Evolutionary conservation across 768 basidiomycete genomes (phyloP).

Genomic region (Calocybe gangraenosa): DNA sequence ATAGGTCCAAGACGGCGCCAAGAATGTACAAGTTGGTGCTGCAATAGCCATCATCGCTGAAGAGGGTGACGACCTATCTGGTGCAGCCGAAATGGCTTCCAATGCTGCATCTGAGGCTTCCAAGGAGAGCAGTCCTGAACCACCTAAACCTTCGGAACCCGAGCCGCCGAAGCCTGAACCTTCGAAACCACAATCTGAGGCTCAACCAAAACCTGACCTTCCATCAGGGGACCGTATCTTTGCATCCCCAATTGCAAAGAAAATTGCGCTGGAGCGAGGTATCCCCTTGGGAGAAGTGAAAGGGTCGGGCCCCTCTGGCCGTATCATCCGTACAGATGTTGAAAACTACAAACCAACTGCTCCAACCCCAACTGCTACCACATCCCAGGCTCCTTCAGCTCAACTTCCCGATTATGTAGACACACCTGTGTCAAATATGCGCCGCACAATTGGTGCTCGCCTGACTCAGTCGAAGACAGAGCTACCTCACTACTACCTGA

Average conservation of each 20-base stretch:
- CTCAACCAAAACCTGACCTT: slow-evolving; percentile 50
- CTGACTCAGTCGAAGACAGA: slow-evolving; percentile 92
- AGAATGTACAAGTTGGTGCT: slow-evolving; percentile 82
- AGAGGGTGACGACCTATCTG: slow-evolving; percentile 92
- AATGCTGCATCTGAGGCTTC: slow-evolving; percentile 50
- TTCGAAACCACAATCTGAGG: slow-evolving; percentile 27
- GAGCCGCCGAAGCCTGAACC: slow-evolving; percentile 27
- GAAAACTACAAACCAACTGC: slow-evolving; percentile 76
- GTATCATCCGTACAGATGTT: slow-evolving; percentile 92
- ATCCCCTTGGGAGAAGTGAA: slow-evolving; percentile 87
- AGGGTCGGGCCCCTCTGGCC: slow-evolving; percentile 90
- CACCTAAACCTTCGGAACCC: slow-evolving; percentile 14
- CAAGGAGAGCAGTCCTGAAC: slow-evolving; percentile 23
- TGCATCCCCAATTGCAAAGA: slow-evolving; percentile 94
- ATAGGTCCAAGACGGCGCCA: slow-evolving; percentile 80
- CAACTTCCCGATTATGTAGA: slow-evolving; percentile 77
- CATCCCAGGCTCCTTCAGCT: slow-evolving; percentile 47
- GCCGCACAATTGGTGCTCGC: slow-evolving; percentile 86
- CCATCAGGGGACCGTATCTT: slow-evolving; percentile 80
- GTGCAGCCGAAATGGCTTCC: slow-evolving; percentile 67
- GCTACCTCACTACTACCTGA: slow-evolving; percentile 96
- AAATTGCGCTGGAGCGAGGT: slow-evolving; percentile 91
- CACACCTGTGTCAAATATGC: slow-evolving; percentile 90
- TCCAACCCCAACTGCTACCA: slow-evolving; percentile 38
- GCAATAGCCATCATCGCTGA: slow-evolving; percentile 91